Percentiles rank a stretch among this genome's conserved stretches.
These are phyloP conservation scores for Paracoccidioides brasiliensis DNA, from an alignment of 2,329 filamentous ascomycete species.

Conservation along the genomic window DNA sequence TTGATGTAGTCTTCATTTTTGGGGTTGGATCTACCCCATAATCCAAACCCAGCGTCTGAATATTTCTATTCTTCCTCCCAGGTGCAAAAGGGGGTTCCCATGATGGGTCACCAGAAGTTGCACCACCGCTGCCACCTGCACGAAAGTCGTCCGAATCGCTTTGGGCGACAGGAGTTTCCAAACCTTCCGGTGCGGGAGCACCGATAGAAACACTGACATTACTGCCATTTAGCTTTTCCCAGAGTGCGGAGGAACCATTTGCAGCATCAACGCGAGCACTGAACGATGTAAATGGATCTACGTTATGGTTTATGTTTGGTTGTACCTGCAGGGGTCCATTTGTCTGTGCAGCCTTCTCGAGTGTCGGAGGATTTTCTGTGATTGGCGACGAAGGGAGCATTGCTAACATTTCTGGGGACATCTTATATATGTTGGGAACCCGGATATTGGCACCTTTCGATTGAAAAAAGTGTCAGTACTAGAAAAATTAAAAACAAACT, in stretches of 20 bases:
- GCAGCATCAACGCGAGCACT: constrained; percentile 23
- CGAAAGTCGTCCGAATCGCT: constrained; percentile 32
- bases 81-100: constrained; percentile 35
- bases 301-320: constrained; percentile 22
- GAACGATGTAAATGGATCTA: constrained; percentile 32
- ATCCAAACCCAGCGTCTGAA: constrained; percentile 40
- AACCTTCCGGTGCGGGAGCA: constrained; percentile 35
- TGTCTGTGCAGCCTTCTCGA: constrained; percentile 22
- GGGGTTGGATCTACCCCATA: constrained; percentile 45
- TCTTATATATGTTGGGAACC: constrained; percentile 74
- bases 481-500: background rate
- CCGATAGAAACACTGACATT: constrained; percentile 28
- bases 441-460: constrained; percentile 61
- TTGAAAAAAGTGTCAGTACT: background rate
- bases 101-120: constrained; percentile 15
- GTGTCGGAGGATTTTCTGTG: constrained; percentile 18
- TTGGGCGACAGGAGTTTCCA: constrained; percentile 50
- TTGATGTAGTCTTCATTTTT: constrained; percentile 46
- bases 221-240: constrained; percentile 37
- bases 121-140: constrained; percentile 17
- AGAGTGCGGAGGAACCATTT: constrained; percentile 31
- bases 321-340: constrained; percentile 26
- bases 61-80: constrained; percentile 39
- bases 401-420: constrained; percentile 50
- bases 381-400: constrained; percentile 30